Percentiles rank a stretch among this genome's conserved stretches.
Evolutionary conservation across 2,329 filamentous ascomycete species (phyloP).

Genomic region (Dendrostoma leiphaemia): DNA sequence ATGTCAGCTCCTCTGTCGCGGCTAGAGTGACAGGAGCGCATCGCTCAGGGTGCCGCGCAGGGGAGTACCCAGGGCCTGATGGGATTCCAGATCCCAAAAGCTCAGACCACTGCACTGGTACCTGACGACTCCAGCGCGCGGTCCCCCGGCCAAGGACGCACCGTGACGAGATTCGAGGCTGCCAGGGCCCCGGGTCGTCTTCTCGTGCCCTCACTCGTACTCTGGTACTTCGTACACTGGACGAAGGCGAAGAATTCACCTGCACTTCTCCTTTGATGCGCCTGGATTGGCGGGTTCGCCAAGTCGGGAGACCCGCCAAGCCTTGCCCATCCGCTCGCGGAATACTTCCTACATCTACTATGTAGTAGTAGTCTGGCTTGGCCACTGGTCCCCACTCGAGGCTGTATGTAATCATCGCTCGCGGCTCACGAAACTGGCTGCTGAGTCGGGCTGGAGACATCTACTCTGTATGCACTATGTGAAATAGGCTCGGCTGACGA

Average conservation of each 20-base stretch:
- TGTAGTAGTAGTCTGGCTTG: not conserved
- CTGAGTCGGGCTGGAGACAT: too few relatives aligned
- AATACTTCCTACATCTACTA: too few relatives aligned
- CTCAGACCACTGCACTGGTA: not conserved
- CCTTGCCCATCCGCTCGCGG: too few relatives aligned
- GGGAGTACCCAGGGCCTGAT: not conserved
- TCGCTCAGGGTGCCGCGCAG: too few relatives aligned
- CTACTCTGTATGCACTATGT: not conserved
- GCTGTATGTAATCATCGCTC: not conserved
- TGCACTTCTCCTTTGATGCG: too few relatives aligned
- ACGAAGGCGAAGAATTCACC: not conserved
- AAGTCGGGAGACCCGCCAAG: not conserved
- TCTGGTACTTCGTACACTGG: not conserved
- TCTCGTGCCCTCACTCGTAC: too few relatives aligned
- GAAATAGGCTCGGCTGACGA: not conserved
- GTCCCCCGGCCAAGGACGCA: not conserved
- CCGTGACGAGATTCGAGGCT: not conserved
- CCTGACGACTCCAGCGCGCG: not conserved
- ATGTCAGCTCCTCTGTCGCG: conserved; percentile 8
- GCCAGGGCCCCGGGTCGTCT: not conserved
- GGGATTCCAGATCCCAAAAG: not conserved
- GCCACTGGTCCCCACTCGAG: not conserved
- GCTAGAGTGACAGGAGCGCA: conserved; percentile 14
- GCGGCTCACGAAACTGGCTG: too few relatives aligned
- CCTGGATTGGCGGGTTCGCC: not conserved